Evolutionary conservation across 495 filamentous ascomycete species (phyloP).

Genomic region (Daldinia grandis): DNA sequence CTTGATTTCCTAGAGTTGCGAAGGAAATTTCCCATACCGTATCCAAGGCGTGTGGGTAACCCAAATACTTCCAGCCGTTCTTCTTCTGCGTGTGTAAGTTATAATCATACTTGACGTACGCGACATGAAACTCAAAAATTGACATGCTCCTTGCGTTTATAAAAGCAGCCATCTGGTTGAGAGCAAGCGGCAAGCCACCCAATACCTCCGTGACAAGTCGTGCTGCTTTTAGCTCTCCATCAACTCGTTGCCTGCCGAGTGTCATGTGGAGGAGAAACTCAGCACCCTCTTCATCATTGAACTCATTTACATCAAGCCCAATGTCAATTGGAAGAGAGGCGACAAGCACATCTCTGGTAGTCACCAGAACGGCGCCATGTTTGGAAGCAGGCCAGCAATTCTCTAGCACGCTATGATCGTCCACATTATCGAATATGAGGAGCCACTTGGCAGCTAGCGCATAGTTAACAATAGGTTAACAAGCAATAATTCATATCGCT

Average conservation of each 20-base stretch:
- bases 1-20: conserved; percentile 37
- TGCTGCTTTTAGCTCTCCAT: conserved; percentile 5
- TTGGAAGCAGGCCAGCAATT: conserved; percentile 48
- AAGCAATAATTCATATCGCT: neutral
- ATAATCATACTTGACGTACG: conserved; percentile 43
- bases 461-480: conserved; percentile 23
- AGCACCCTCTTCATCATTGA: conserved; percentile 10
- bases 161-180: conserved; percentile 54
- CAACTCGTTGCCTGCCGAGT: neutral
- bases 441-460: conserved; percentile 46
- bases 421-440: conserved; percentile 54
- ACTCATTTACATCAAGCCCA: conserved; percentile 24
- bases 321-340: neutral
- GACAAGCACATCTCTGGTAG: conserved; percentile 46
- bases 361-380: conserved; percentile 50
- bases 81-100: conserved; percentile 38
- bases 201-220: conserved; percentile 32
- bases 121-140: conserved; percentile 43
- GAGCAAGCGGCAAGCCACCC: conserved; percentile 52
- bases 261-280: conserved; percentile 15
- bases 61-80: conserved; percentile 17
- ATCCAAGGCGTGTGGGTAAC: conserved; percentile 45
- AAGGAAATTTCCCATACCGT: conserved; percentile 53
- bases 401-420: conserved; percentile 44
- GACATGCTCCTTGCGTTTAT: conserved; percentile 43